Evolutionary conservation across 805 yeast genomes (phyloP), one percentile per base, ranked within the genome.

Genomic region (Yamadazyma phyllophila): DNA sequence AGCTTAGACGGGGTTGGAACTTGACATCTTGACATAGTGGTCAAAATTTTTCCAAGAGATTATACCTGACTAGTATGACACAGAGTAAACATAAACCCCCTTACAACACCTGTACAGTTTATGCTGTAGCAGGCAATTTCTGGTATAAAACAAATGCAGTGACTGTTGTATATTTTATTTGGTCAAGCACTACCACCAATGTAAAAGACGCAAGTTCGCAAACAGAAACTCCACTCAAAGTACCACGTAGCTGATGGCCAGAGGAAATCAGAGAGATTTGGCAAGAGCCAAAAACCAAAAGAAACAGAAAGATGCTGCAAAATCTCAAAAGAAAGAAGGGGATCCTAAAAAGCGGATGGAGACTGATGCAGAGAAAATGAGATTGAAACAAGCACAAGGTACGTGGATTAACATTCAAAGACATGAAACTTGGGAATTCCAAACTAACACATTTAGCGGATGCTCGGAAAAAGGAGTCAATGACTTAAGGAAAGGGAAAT

Each of bases 191-290:
- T 20, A 20, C 24, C 24, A 20, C 24, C 6, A 20, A 3, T 20
- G 3, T 4, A 20, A 20, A 20, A 29, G 32, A 29, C 32, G 4
- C 24, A 14, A 14, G 2, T 14, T 36, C 38, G 12, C 38, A 9
- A 3, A 14, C 36, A 6, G 29, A 15, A 12, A 11, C 39, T 12
- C 27, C 14, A 39, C 15, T 27, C 34, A 29, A 29, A 34, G 16
- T 13, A 12, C 32, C 26, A 8, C 2, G 6, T 43, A 54, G 30
- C 43, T n/a, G n/a, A 91, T 92, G 97, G 84, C 96, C 43, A 80
- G 99, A 73, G 99, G 99, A 27, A 94, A 92, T 66, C 98, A 94
- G 69, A 80, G 99, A 66, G 99, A 92, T 34, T 77, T 87, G 57
- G 97, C 97, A 27, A 80, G 99, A 62, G 88, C 83, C 49, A 92